These are phyloP conservation scores for Boechera stricta DNA, from an alignment of 345 rosid genomes.

Conservation along the genomic window DNA sequence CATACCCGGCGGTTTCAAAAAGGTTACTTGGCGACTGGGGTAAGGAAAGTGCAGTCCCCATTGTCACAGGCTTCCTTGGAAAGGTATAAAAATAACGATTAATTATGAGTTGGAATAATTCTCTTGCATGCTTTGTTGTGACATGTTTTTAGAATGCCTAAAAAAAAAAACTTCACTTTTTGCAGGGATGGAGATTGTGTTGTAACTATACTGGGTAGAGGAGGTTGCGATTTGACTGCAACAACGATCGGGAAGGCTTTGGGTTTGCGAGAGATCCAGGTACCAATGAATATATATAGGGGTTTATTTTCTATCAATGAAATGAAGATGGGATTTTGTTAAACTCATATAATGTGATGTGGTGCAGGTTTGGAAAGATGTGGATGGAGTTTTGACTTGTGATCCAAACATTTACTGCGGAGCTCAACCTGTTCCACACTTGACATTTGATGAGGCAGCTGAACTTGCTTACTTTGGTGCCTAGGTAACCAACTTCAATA, in stretches of 20 bases:
- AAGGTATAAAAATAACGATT: conserved; percentile 50
- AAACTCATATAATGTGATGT: neutral
- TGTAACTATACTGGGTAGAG: conserved; percentile 85
- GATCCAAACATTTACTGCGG: conserved; percentile 74
- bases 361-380: conserved; percentile 93
- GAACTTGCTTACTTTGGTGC: conserved; percentile 99
- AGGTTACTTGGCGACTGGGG: conserved; percentile 70
- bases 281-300: conserved; percentile 21
- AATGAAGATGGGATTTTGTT: neutral
- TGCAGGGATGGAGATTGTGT: conserved; percentile 87
- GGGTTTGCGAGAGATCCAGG: conserved; percentile 90
- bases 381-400: conserved; percentile 90
- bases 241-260: conserved; percentile 92
- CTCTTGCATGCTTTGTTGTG: neutral
- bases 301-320: neutral
- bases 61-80: conserved; percentile 91
- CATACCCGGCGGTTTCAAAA: conserved; percentile 90
- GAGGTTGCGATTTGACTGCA: conserved; percentile 95
- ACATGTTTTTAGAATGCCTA: neutral
- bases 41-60: conserved; percentile 73
- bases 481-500: conserved; percentile 56
- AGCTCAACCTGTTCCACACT: conserved; percentile 77
- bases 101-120: neutral
- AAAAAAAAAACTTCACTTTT: neutral
- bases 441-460: conserved; percentile 97